Base-by-base conservation (phyloP, 2,329 filamentous ascomycete species). In the Chaetomium sp. region DNA sequence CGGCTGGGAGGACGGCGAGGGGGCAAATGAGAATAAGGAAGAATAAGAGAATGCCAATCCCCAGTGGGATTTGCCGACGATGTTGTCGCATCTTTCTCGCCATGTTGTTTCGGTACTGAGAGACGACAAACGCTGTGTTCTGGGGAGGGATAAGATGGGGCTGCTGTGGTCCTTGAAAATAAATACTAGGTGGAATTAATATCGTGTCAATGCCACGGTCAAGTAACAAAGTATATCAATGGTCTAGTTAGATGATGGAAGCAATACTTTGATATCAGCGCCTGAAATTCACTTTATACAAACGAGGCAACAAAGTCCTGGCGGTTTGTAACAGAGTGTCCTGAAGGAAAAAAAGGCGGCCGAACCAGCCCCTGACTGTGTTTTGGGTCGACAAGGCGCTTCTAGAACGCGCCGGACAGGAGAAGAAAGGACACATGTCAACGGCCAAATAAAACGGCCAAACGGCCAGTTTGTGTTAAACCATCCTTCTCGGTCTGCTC, bases 11-110 rank as follows among this genome's bases (percentile, higher is more conserved):
- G 3, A 54, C 52, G 10, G 59, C 54, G 1, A 65, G 54, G 12
- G 62, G 59, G 8, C 57, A 65, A 35, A 65, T 40, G 9, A 61
- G 49, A 38, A 65, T 33, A 32, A 62, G 55, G 38, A 64, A 57
- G 54, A 64, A 54, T n/a, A 60, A 27, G 35, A 64, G 33, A 43
- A 62, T 45, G 51, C 57, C 52, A 1, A 61, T n/a, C 14, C 56
- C 55, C 5, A 57, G 33, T 34, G 54, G 57, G 2, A 60, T 27
- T n/a, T 49, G 56, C 7, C 38, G 54, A 11, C 40, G 52, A 4
- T 5, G 41, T 12, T 11, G 14, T 10, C 9, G 46, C 10, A 38
- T 14, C 8, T 19, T 52, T 27, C 38, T 56, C 10, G 53, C 42
- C 53, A 58, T 61, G 42, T 2, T 48, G 35, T 35, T 6, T 8